Evolutionary conservation across 495 filamentous ascomycete species (phyloP).

Genomic region (Trichocladium antarcticum): DNA sequence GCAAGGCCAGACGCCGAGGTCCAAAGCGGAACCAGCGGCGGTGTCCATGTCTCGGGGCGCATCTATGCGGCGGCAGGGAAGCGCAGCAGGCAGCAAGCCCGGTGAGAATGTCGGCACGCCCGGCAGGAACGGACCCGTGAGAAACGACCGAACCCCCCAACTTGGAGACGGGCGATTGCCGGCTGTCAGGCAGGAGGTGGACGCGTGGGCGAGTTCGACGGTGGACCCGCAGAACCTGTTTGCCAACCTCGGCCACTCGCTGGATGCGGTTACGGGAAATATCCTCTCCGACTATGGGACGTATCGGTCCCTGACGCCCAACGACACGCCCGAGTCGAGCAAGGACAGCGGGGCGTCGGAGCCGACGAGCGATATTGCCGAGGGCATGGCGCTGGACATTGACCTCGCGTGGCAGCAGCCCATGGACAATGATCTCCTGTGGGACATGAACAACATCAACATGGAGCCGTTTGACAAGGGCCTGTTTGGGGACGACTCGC

Average conservation of each 20-base stretch:
- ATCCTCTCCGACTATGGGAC: conserved; percentile 37
- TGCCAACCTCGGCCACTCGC: conserved; percentile 17
- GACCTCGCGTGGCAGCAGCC: conserved; percentile 33
- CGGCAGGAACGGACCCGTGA: conserved; percentile 15
- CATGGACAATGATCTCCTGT: conserved; percentile 28
- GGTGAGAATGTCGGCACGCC: conserved; percentile 19
- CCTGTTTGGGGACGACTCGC: conserved; percentile 7
- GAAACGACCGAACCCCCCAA: conserved; percentile 15
- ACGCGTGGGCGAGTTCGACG: conserved; percentile 30
- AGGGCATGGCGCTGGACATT: conserved; percentile 36
- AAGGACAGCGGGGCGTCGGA: conserved; percentile 43
- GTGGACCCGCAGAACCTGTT: conserved; percentile 40
- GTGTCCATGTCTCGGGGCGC: conserved; percentile 39
- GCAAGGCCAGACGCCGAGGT: conserved; percentile 35
- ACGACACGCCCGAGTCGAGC: conserved; percentile 45
- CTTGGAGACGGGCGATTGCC: not conserved
- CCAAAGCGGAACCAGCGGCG: conserved; percentile 25
- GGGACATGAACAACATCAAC: conserved; percentile 28
- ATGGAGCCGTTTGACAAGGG: conserved; percentile 20
- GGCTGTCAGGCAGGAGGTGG: conserved; percentile 7
- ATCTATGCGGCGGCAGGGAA: conserved; percentile 37
- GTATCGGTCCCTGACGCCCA: conserved; percentile 40
- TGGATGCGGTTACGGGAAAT: conserved; percentile 24
- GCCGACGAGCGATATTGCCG: conserved; percentile 44
- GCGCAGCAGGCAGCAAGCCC: conserved; percentile 25